Percentiles rank a stretch among this genome's conserved stretches.
Evolutionary conservation across 2,329 filamentous ascomycete species (phyloP).

Genomic region (Chaetomium sp.): DNA sequence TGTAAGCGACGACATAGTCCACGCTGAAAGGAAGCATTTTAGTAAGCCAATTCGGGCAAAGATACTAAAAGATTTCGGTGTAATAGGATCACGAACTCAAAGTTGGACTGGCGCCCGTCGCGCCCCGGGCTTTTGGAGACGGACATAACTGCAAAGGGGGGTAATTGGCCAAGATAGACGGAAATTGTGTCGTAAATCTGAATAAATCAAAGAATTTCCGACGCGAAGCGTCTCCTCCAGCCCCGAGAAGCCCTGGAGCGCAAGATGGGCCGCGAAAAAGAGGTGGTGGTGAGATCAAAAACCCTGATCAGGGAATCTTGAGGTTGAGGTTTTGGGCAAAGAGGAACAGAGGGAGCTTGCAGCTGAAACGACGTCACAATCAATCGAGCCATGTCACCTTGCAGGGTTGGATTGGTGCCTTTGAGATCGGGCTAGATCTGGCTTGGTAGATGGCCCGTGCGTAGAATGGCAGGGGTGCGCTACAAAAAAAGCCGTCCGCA

Average conservation of each 20-base stretch:
- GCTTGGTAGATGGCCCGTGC: too few relatives aligned
- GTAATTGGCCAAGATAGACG: too few relatives aligned
- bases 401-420: not conserved
- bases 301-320: not conserved
- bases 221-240: not conserved
- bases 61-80: not conserved
- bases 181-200: not conserved
- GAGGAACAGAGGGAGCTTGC: not conserved
- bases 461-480: too few relatives aligned
- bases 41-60: not conserved
- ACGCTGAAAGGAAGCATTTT: constrained; percentile 16
- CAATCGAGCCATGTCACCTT: constrained; percentile 5
- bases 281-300: not conserved
- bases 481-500: too few relatives aligned
- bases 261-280: not conserved
- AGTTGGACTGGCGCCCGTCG: constrained; percentile 24
- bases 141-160: constrained; percentile 20
- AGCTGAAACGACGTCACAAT: constrained; percentile 6
- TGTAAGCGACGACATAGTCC: constrained; percentile 27
- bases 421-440: too few relatives aligned
- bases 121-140: constrained; percentile 17
- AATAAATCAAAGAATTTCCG: not conserved
- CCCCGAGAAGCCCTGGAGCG: not conserved
- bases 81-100: constrained; percentile 17
- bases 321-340: not conserved